Percentiles rank a stretch among this genome's conserved stretches.
phyloP scores from a whole-genome alignment of 1,284 basidiomycete species.

The Wolfiporia cocos region DNA sequence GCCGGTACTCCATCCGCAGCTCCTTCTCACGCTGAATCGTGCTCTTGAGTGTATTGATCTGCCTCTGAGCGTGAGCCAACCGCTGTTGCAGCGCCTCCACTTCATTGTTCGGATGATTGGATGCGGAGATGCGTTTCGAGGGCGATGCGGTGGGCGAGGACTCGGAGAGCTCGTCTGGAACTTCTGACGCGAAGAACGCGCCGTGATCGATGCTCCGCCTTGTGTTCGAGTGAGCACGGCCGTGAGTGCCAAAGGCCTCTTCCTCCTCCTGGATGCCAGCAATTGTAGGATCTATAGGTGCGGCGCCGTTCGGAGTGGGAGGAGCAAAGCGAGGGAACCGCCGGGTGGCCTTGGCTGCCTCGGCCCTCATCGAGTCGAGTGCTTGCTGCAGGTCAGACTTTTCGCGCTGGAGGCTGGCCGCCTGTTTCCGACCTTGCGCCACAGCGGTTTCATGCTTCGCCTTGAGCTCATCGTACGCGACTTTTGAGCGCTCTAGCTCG shows the following conservation, averaged over 20 bases:
- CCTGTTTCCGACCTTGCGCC: conserved; percentile 82
- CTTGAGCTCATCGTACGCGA: conserved; percentile 69
- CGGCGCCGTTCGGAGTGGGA: conserved; percentile 52
- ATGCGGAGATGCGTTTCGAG: conserved; percentile 49
- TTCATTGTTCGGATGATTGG: conserved; percentile 73
- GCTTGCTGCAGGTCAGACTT: conserved; percentile 86
- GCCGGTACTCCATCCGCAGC: conserved; percentile 57
- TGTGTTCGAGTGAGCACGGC: conserved; percentile 53
- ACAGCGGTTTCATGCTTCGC: conserved; percentile 91
- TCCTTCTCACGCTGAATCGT: conserved; percentile 78
- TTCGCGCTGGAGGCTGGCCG: conserved; percentile 85
- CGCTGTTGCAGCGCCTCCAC: conserved; percentile 74
- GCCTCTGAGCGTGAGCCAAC: conserved; percentile 76
- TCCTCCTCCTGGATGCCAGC: conserved; percentile 58
- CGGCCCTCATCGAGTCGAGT: conserved; percentile 69
- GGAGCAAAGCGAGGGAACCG: conserved; percentile 62
- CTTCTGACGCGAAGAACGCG: conserved; percentile 50
- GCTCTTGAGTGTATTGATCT: conserved; percentile 74
- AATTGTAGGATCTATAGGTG: conserved; percentile 46
- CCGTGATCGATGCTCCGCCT: conserved; percentile 53
- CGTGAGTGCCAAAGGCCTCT: conserved; percentile 61
- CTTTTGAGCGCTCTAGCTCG: conserved; percentile 74
- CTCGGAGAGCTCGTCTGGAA: conserved; percentile 36
- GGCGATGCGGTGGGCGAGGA: conserved; percentile 65
- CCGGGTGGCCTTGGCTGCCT: conserved; percentile 55